Evolutionary conservation across 306 rosid genomes (phyloP), one percentile per base, ranked within the genome.

Genomic region (Medicago lupulina): DNA sequence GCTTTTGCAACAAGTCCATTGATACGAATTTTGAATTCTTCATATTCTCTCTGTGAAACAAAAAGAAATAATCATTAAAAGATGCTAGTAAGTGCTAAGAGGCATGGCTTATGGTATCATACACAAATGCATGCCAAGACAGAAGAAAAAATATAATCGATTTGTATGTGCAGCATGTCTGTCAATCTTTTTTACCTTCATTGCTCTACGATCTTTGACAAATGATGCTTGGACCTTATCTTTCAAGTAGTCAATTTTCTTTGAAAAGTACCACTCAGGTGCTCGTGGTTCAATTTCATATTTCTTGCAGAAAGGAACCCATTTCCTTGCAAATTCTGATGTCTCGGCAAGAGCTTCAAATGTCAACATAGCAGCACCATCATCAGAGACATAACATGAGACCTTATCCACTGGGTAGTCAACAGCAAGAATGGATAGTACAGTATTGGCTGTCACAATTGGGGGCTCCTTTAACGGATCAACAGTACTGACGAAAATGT

Each of bases 291-390:
- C 98, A 12, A 95, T 95, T 79, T 2, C 82, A 76, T 88, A 90
- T 78, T 85, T 92, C 83, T 90, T 95, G 86, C 85, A 44, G 85
- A 92, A 95, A 82, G 98, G 98, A 69, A 92, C 98, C 98, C 98
- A 95, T 81, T 86, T 88, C 85, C 93, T 87, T 3, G 97, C 93
- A 67, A 95, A 95, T 66, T 95, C 98, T 34, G 98, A 85, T 16
- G 98, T 95, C 81, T 95, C 97, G 4, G 98, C 85, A 19, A 95
- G 89, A 28, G 97, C 92, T 85, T 95, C 98, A 79, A 95, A 95
- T n/a, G 98, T 85, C 84, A 95, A 82, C 98, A 95, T 95, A 78
- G 98, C 95, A 51, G 98, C 96, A 81, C 98, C 98, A 81, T 95
- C 98, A 79, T 95, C 98, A 86, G 98, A 95, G 31, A 95, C 88